Evolutionary conservation across 345 rosid species (phyloP).

Genomic region (Chamaenerion angustifolium): DNA sequence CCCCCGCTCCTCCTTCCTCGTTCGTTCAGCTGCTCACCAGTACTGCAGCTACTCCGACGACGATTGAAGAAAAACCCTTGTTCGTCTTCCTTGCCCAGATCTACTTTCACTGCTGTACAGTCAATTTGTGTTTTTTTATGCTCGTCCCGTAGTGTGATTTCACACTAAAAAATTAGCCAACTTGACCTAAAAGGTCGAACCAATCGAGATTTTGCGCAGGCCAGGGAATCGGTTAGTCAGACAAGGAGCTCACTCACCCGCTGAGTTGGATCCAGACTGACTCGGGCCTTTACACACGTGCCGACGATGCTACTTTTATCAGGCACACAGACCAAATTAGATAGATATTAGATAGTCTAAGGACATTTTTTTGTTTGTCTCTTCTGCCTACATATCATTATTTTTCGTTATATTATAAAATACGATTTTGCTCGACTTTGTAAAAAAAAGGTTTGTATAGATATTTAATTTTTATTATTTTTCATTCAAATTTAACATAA

Average conservation of each 20-base stretch:
- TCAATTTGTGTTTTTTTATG: conserved; percentile 7
- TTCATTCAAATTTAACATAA: too few species aligned
- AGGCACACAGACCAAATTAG: too few species aligned
- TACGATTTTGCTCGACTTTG: too few species aligned
- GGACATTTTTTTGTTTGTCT: too few species aligned
- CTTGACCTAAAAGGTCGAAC: conserved; percentile 9
- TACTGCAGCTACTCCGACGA: background rate
- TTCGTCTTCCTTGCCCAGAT: conserved; percentile 1
- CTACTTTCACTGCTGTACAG: conserved; percentile 10
- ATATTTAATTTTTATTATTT: too few species aligned
- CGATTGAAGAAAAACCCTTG: background rate
- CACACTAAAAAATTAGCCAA: conserved; percentile 8
- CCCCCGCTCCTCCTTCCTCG: background rate
- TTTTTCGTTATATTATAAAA: too few species aligned
- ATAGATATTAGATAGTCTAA: too few species aligned
- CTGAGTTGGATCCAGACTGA: too few species aligned
- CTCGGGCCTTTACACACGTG: too few species aligned
- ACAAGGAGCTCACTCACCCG: conserved; percentile 4
- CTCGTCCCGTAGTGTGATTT: background rate
- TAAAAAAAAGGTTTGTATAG: too few species aligned
- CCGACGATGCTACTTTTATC: too few species aligned
- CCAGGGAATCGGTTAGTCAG: conserved; percentile 1
- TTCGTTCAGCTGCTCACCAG: background rate
- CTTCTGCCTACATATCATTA: too few species aligned
- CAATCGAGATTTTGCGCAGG: background rate